Percentiles rank a stretch among this genome's conserved stretches.
Evolutionary conservation across 2,329 filamentous ascomycete species (phyloP).

Genomic region (Exophiala calicioides): DNA sequence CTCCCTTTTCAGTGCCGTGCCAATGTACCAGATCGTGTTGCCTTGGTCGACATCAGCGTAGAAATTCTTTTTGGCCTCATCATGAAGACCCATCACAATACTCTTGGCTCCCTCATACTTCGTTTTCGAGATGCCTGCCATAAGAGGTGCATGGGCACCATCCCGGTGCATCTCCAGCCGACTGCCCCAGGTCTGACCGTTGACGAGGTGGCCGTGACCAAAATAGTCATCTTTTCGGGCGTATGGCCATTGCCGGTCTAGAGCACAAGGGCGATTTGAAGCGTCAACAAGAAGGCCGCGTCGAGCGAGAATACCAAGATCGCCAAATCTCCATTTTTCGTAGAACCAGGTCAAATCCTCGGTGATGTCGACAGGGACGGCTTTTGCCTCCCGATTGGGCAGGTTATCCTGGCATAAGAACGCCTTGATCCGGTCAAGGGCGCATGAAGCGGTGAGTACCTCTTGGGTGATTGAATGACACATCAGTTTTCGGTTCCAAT

Average conservation of each 20-base stretch:
- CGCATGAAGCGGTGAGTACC: slow-evolving; percentile 5
- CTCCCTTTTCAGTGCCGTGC: slow-evolving; percentile 43
- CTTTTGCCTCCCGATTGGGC: neutral
- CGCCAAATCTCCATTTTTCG: slow-evolving; percentile 26
- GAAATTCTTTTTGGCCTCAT: slow-evolving; percentile 33
- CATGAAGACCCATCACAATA: slow-evolving; percentile 51
- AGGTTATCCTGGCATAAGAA: slow-evolving; percentile 19
- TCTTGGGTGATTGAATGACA: slow-evolving; percentile 15
- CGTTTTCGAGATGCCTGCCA: slow-evolving; percentile 51
- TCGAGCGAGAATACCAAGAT: slow-evolving; percentile 17
- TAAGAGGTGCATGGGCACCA: slow-evolving; percentile 32
- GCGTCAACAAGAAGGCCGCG: slow-evolving; percentile 15
- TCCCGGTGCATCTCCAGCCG: slow-evolving; percentile 31
- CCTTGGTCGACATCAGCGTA: slow-evolving; percentile 56
- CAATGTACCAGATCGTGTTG: slow-evolving; percentile 53
- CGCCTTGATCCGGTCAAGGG: slow-evolving; percentile 8
- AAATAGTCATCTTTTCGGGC: slow-evolving; percentile 15
- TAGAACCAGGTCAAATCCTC: slow-evolving; percentile 25
- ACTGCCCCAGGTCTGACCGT: slow-evolving; percentile 33
- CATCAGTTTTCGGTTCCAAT: slow-evolving; percentile 17
- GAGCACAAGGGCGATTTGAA: neutral
- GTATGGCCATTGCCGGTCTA: slow-evolving; percentile 11
- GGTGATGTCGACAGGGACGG: slow-evolving; percentile 16
- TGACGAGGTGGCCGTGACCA: slow-evolving; percentile 29
- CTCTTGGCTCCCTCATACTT: slow-evolving; percentile 52